Evolutionary conservation across 164 flowering plant species (phyloP), one percentile per base, ranked within the genome.

Genomic region (Cinnamomum micranthum): DNA sequence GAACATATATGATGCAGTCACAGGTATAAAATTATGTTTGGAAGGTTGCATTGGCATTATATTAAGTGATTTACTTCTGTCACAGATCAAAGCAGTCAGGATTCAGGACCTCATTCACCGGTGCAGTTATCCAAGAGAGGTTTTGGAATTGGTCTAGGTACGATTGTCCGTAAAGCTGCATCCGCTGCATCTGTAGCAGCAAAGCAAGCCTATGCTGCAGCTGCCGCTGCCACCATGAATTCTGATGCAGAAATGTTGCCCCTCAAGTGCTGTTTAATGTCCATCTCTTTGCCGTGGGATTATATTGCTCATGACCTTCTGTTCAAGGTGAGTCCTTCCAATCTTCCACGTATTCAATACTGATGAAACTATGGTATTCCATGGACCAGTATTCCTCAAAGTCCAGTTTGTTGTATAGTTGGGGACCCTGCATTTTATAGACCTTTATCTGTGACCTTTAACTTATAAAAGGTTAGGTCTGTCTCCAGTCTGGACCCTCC

Each of bases 211-310:
- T 93, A 90, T 83, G 94, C 97, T 24, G 98, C 94, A 52, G 94
- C 96, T 47, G 73, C 92, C 51, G 74, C 92, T 63, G 78, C 96
- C 47, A 69, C 87, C 69, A 81, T 81, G 65, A 78, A 68, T 70
- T 76, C 77, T 28, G 91, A 91, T 51, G 91, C 87, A 9, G 97
- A 89, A 80, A 85, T 90, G 86, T 24, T 95, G 27, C 99, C 98
- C 71, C 90, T 95, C 66, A 93, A 90, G 79, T 95, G 99, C 83
- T 89, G 94, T 86, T 87, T 95, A 65, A 95, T 95, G 98, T 95
- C 99, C 59, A 83, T 95, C 79, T 88, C 98, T 15, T 79, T 95
- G 81, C 98, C 99, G 4, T 95, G 99, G 99, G 99, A 95, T 62
- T 77, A 89, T 80, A 92, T 95, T 73, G 98, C 93, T 50, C 80